These are phyloP conservation scores for Kregervanrija pseudodelftensis DNA, from an alignment of 805 yeast species.

Conservation along the genomic window DNA sequence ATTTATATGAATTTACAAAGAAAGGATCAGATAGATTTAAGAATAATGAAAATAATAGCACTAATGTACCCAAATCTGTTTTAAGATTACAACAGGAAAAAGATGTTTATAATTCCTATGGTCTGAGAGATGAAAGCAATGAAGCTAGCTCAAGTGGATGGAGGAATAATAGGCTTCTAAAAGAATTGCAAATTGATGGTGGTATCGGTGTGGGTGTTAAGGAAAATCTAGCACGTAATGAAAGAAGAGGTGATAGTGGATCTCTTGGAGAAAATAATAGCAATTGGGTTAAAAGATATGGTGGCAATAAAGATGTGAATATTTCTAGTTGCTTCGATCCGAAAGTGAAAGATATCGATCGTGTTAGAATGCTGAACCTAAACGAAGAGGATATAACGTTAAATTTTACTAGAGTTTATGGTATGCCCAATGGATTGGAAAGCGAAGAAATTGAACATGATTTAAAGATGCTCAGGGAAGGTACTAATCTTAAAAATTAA, in stretches of 20 bases:
- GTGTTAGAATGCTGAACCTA: constrained; percentile 9
- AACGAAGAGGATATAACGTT: constrained; percentile 6
- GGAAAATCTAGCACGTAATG: constrained; percentile 1
- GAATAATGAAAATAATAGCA: not conserved
- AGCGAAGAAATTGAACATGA: constrained; percentile 10
- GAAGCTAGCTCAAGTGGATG: constrained; percentile 6
- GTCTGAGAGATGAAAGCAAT: not conserved
- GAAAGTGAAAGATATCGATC: constrained; percentile 6
- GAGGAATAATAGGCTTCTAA: constrained; percentile 6
- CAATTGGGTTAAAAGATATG: not conserved
- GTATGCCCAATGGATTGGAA: constrained; percentile 10
- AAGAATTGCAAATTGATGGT: constrained; percentile 9
- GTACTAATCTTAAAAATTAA: too few species aligned
- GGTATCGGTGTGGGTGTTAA: constrained; percentile 6
- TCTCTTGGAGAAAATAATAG: not conserved
- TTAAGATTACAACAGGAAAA: constrained; percentile 2
- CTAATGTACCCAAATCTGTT: not conserved
- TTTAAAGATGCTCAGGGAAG: not conserved
- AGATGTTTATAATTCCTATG: constrained; percentile 1
- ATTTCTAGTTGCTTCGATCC: constrained; percentile 10
- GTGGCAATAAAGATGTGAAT: constrained; percentile 4
- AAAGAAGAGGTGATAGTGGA: constrained; percentile 2
- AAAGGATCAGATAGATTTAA: constrained; percentile 6
- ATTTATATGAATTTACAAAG: constrained; percentile 4
- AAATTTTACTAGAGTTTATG: constrained; percentile 10